Percentiles rank a stretch among this genome's conserved stretches.
Conservation (phyloP, 164 flowering plant species). For the Platanus orientalis region DNA sequence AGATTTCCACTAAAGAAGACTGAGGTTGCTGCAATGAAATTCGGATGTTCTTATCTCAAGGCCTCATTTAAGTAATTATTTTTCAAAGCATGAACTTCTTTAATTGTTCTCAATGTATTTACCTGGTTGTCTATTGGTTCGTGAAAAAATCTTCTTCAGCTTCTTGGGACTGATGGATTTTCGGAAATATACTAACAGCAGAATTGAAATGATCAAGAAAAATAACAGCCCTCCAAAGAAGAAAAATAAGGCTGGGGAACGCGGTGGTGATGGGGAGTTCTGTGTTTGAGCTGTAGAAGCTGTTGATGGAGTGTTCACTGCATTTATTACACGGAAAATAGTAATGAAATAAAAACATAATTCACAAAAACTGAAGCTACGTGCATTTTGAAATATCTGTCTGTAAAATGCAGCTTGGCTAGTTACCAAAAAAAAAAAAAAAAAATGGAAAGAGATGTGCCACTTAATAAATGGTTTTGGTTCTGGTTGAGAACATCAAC, state of each 20-base stretch:
- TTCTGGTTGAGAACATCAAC: no score
- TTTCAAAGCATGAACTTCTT: background rate
- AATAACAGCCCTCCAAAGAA: conserved; percentile 40
- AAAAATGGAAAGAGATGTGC: no score
- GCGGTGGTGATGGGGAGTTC: conserved; percentile 5
- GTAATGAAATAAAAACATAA: background rate
- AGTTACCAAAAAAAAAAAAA: no score
- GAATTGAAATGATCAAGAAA: conserved; percentile 32
- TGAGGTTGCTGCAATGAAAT: conserved; percentile 24
- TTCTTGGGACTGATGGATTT: conserved; percentile 23
- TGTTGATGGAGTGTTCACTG: conserved; percentile 27
- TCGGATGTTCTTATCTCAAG: background rate
- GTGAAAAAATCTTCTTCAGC: conserved; percentile 19
- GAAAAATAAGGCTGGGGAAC: conserved; percentile 27
- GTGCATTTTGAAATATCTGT: background rate
- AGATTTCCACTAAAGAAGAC: conserved; percentile 50
- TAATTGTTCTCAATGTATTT: background rate
- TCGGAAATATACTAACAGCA: conserved; percentile 32
- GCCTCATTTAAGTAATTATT: background rate
- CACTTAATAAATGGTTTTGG: no score
- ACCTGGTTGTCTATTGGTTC: conserved; percentile 24
- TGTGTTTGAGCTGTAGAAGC: background rate
- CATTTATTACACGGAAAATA: background rate
- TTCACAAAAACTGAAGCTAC: background rate
- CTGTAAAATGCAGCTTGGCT: no score